Conservation (phyloP, 768 basidiomycete genomes). For the Tulasnella sp. region DNA sequence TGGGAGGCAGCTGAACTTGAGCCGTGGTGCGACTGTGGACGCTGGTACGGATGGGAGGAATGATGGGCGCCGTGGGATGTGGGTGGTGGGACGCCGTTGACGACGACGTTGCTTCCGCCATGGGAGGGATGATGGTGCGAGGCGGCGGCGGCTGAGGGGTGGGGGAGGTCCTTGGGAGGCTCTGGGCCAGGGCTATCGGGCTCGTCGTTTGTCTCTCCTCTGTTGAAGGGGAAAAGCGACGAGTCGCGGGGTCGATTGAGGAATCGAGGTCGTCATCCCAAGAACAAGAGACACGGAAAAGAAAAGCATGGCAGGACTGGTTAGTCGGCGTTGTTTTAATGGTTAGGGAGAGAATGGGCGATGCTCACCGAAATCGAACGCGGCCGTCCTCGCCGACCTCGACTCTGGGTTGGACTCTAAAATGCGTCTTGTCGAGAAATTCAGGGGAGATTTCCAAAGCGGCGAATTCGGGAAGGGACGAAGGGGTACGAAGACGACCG, state of each 20-base stretch:
- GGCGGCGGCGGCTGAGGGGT: conserved; percentile 1
- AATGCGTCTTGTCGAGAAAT: conserved; percentile 88
- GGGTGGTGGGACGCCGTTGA: background rate
- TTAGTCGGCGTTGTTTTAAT: background rate
- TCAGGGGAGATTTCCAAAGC: conserved; percentile 84
- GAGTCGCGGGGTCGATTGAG: conserved; percentile 1
- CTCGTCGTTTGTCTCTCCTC: conserved; percentile 28
- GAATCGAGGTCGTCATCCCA: conserved; percentile 13
- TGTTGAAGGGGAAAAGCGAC: conserved; percentile 18
- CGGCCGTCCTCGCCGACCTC: conserved; percentile 83
- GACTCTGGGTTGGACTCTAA: conserved; percentile 86
- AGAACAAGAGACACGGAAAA: conserved; percentile 12
- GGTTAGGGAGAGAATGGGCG: background rate
- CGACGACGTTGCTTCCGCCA: background rate
- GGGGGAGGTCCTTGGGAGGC: conserved; percentile 21
- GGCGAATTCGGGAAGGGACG: conserved; percentile 83
- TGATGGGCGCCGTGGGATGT: conserved; percentile 12
- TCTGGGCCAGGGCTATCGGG: conserved; percentile 24
- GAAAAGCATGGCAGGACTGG: background rate
- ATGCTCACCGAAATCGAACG: conserved; percentile 60
- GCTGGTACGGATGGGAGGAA: conserved; percentile 25
- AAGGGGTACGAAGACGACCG: conserved; percentile 86
- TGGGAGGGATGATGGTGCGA: conserved; percentile 20
- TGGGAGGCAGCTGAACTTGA: conserved; percentile 20
- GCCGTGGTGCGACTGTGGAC: conserved; percentile 20